These are phyloP conservation scores for Phytopythium litorale DNA, from an alignment of 352 stramenopile species.

Conservation along the genomic window DNA sequence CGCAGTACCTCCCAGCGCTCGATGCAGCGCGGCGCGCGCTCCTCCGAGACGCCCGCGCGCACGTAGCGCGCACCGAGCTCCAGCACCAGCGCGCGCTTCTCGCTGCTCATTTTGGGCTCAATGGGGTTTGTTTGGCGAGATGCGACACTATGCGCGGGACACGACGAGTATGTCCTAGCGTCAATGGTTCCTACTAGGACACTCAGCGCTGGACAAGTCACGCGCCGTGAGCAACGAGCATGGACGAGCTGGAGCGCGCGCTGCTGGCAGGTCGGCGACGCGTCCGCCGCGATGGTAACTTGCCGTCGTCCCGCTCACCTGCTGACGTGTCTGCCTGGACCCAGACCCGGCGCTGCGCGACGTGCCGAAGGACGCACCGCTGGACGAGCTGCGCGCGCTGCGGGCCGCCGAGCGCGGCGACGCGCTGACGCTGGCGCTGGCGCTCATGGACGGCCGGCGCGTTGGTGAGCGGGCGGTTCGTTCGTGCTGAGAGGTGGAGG, in stretches of 20 bases:
- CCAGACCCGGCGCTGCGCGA: conserved; percentile 16
- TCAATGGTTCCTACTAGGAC: no score
- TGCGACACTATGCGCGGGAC: background rate
- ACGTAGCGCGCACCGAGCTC: conserved; percentile 69
- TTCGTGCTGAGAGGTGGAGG: background rate
- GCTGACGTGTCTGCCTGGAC: background rate
- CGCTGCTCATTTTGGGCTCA: conserved; percentile 15
- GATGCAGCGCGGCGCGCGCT: conserved; percentile 66
- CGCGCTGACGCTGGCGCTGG: conserved; percentile 11
- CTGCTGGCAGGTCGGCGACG: conserved; percentile 12
- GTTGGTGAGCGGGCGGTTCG: conserved; percentile 7
- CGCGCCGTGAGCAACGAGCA: background rate
- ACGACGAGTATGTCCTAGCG: no score
- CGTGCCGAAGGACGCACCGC: conserved; percentile 4
- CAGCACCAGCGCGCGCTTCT: conserved; percentile 73
- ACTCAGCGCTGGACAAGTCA: background rate
- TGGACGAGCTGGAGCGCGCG: conserved; percentile 11
- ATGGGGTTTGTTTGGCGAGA: background rate
- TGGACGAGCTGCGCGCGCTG: conserved; percentile 14
- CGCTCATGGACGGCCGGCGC: conserved; percentile 11
- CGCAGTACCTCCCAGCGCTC: conserved; percentile 57
- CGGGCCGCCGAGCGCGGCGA: conserved; percentile 11
- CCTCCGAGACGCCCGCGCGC: conserved; percentile 68
- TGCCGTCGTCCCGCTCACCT: no score
- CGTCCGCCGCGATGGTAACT: no score